These are phyloP conservation scores for Hymenoscyphus fructigenus DNA, from an alignment of 2,329 filamentous ascomycete genomes.

Conservation along the genomic window DNA sequence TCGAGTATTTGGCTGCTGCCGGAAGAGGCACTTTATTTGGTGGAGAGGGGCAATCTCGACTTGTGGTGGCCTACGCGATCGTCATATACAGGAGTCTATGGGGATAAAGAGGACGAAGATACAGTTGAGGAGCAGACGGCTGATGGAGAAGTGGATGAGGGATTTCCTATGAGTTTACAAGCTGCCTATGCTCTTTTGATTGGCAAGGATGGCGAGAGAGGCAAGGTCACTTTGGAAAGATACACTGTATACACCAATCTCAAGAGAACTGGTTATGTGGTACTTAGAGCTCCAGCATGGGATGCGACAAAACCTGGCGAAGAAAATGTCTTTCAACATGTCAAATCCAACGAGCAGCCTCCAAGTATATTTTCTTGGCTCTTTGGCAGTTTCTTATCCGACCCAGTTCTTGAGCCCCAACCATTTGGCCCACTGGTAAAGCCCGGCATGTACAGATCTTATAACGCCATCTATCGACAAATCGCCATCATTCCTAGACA, in stretches of 20 bases:
- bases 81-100: constrained; percentile 45
- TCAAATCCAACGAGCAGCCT: constrained; percentile 14
- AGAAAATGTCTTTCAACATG: constrained; percentile 11
- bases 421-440: constrained; percentile 56
- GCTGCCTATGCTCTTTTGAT: constrained; percentile 85
- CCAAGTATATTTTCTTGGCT: constrained; percentile 34
- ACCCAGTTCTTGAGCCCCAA: constrained; percentile 26
- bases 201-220: constrained; percentile 62
- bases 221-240: constrained; percentile 68
- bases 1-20: constrained; percentile 79
- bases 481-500: constrained; percentile 73
- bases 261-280: constrained; percentile 77
- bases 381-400: constrained; percentile 33
- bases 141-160: constrained; percentile 47
- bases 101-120: constrained; percentile 22
- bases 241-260: constrained; percentile 87
- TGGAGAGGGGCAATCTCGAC: constrained; percentile 86
- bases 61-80: constrained; percentile 72
- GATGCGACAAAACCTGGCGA: constrained; percentile 34
- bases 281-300: constrained; percentile 67
- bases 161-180: constrained; percentile 85
- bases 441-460: constrained; percentile 65
- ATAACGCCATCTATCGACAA: constrained; percentile 71
- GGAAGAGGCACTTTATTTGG: constrained; percentile 85
- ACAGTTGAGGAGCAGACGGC: constrained; percentile 27